A percentile compares a stretch with the other conserved stretches of the same genome.
phyloP scores from a whole-genome alignment of 371 early-diverging fungal genomes.

The Basidiobolus heterosporus region DNA sequence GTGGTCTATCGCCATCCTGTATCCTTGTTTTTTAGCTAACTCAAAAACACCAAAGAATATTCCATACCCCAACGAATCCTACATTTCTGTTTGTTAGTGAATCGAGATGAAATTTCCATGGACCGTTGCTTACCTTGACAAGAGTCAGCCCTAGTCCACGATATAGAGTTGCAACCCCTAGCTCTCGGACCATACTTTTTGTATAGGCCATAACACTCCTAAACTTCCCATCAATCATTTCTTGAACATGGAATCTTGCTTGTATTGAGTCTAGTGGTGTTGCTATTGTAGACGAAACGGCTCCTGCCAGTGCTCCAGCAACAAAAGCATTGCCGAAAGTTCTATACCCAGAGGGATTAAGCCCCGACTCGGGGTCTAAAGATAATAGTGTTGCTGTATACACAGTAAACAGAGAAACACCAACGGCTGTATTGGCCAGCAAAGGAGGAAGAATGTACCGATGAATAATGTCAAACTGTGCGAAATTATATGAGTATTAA shows the following conservation, averaged over 20 bases:
- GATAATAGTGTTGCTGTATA: not conserved
- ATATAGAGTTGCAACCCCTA: slow-evolving; percentile 45
- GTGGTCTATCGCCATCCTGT: slow-evolving; percentile 7
- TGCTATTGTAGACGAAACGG: slow-evolving; percentile 54
- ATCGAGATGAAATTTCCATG: not conserved
- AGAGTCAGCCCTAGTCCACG: slow-evolving; percentile 49
- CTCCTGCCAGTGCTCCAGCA: slow-evolving; percentile 54
- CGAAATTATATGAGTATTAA: not conserved
- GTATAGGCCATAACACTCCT: slow-evolving; percentile 50
- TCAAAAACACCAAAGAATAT: slow-evolving; percentile 65
- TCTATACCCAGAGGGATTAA: not conserved
- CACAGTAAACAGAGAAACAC: slow-evolving; percentile 40
- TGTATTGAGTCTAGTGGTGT: slow-evolving; percentile 58
- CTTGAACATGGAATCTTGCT: slow-evolving; percentile 54
- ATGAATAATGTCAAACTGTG: slow-evolving; percentile 22
- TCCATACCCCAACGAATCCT: slow-evolving; percentile 55
- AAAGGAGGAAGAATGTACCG: slow-evolving; percentile 57
- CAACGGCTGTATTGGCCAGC: slow-evolving; percentile 52
- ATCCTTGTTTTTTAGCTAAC: slow-evolving; percentile 26
- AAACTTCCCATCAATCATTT: slow-evolving; percentile 55
- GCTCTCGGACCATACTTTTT: slow-evolving; percentile 33
- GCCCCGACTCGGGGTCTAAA: not conserved
- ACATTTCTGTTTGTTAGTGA: slow-evolving; percentile 2
- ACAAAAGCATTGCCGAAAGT: slow-evolving; percentile 11
- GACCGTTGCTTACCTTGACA: slow-evolving; percentile 22